Evolutionary conservation across 495 filamentous ascomycete genomes (phyloP), one percentile per base, ranked within the genome.

Genomic region (Cercophora samala): DNA sequence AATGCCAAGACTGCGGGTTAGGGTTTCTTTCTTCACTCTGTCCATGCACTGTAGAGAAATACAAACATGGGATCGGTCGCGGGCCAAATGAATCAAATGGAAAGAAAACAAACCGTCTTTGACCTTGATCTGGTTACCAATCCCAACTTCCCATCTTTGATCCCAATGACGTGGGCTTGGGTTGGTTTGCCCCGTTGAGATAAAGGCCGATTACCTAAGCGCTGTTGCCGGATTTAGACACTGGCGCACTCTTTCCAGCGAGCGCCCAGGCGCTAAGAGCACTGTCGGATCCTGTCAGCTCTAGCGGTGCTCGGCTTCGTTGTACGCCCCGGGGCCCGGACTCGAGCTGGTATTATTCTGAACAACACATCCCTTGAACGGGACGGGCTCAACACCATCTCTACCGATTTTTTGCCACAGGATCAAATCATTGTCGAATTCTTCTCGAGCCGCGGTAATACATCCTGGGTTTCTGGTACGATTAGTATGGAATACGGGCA

Each of bases 401-500:
- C 37, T 17, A 2, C 37, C 37, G 37, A 13, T 46, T 46, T 1
- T 46, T 46, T 46, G 37, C 37, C 37, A 46, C 37, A 46, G 5
- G 2, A 46, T 46, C 37, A 9, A 46, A 9, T 13, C 37, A 46
- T 17, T 17, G 37, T 46, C 37, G 15, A 46, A 46, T 3, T 17
- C 37, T 11, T 46, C 37, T 46, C 15, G 37, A 46, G 15, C 11
- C 37, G 37, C 11, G 22, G 54, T 62, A 65, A 58, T 56, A 60
- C 32, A 63, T 19, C 22, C 53, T 63, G 15, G 11, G 51, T 61
- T 53, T n/a, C 60, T 29, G 58, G 22, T 18, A 24, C 54, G 24
- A 60, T 60, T 60, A 60, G 58, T 18, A 69, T 69, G 69, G 69
- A 65, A 67, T 53, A 58, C 51, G 62, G 65, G 55, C 51, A 62